A percentile compares a stretch with the other conserved stretches of the same genome.
Evolutionary conservation across 345 rosid genomes (phyloP).

Genomic region (Eucalyptus grandis): DNA sequence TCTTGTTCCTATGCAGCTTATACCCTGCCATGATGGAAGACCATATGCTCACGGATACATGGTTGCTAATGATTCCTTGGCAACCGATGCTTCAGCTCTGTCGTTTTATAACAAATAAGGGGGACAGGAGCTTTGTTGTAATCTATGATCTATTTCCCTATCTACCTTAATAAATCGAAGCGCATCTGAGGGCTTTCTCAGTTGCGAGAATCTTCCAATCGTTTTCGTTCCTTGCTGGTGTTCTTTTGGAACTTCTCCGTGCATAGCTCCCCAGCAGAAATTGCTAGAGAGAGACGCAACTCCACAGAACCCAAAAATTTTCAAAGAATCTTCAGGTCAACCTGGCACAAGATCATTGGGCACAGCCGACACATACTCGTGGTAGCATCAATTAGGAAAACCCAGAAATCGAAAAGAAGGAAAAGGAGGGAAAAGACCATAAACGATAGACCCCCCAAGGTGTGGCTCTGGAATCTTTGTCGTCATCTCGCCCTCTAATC

Average conservation of each 20-base stretch:
- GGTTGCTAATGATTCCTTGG: background rate
- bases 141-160: background rate
- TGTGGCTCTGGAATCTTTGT: constrained; percentile 11
- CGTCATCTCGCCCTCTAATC: background rate
- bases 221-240: background rate
- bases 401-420: background rate
- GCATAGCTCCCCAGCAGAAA: background rate
- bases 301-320: background rate
- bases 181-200: background rate
- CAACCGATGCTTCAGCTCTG: background rate
- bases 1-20: constrained; percentile 15
- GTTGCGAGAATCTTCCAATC: background rate
- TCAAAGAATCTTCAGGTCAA: background rate
- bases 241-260: background rate
- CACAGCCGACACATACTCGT: background rate
- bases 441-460: background rate
- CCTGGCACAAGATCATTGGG: background rate
- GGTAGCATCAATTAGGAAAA: background rate
- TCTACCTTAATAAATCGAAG: background rate
- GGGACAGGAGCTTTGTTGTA: background rate
- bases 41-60: background rate
- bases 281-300: background rate
- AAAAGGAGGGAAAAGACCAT: background rate
- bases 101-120: background rate
- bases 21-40: constrained; percentile 23